Evolutionary conservation across 257 asterid species (phyloP).

Genomic region (Oldenlandia corymbosa): DNA sequence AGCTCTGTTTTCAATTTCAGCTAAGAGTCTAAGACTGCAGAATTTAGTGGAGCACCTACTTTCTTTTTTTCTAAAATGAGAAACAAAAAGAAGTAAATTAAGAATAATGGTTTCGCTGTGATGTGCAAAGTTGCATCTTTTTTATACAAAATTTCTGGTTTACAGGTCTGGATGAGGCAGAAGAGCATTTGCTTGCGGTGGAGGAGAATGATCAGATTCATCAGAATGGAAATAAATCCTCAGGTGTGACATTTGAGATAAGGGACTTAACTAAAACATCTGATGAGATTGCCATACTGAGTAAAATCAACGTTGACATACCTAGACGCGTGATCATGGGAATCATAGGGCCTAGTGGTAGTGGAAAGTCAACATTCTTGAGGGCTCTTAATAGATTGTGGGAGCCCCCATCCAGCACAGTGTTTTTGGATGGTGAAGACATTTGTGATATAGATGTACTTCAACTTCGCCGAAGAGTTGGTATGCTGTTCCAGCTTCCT

Average conservation of each 20-base stretch:
- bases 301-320: constrained; percentile 46
- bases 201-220: constrained; percentile 17
- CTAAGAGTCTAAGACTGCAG: no score
- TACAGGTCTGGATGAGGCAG: constrained; percentile 25
- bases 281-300: constrained; percentile 42
- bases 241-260: constrained; percentile 45
- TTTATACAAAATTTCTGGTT: neutral
- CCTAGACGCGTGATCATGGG: constrained; percentile 65
- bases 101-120: neutral
- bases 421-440: constrained; percentile 59
- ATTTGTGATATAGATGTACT: constrained; percentile 58
- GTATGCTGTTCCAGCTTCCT: constrained; percentile 78
- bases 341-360: constrained; percentile 77
- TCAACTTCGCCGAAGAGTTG: constrained; percentile 58
- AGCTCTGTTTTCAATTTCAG: neutral
- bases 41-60: no score
- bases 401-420: constrained; percentile 59
- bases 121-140: neutral
- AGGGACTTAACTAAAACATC: constrained; percentile 42
- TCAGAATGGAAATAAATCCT: constrained; percentile 8
- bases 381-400: constrained; percentile 65
- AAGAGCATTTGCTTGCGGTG: constrained; percentile 33
- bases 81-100: no score
- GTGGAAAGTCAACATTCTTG: constrained; percentile 68
- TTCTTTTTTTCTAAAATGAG: no score